Conservation (phyloP, 2,329 filamentous ascomycete species). For the Albifimbria verrucaria region DNA sequence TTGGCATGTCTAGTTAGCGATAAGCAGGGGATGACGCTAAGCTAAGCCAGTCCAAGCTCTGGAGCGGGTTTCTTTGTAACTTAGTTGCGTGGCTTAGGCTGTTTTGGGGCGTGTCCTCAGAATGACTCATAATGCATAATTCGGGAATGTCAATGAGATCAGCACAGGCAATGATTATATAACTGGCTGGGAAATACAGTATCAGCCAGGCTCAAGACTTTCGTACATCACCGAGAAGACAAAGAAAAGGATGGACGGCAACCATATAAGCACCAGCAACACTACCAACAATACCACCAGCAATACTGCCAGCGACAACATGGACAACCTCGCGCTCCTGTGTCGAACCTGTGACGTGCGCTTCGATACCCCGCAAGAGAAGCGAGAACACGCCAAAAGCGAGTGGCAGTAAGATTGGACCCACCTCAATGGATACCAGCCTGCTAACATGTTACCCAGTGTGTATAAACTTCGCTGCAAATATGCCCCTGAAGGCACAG, state of each 20-base stretch:
- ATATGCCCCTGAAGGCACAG: not conserved
- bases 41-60: not conserved
- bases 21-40: not conserved
- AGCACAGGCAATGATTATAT: not conserved
- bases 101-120: not conserved
- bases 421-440: not conserved
- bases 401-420: conserved; percentile 5
- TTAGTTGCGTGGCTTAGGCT: not conserved
- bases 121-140: not conserved
- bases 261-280: not conserved
- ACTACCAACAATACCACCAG: not conserved
- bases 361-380: not conserved
- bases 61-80: not conserved
- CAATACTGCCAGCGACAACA: not conserved
- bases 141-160: not conserved
- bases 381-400: conserved; percentile 4
- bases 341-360: conserved; percentile 2
- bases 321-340: not conserved
- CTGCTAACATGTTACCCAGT: not conserved
- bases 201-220: not conserved
- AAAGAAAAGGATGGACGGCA: not conserved
- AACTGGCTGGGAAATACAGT: not conserved
- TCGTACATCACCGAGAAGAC: not conserved
- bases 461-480: not conserved
- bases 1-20: not conserved